These are phyloP conservation scores for Mucor mucedo DNA, from an alignment of 371 early-diverging fungal species.

Conservation along the genomic window DNA sequence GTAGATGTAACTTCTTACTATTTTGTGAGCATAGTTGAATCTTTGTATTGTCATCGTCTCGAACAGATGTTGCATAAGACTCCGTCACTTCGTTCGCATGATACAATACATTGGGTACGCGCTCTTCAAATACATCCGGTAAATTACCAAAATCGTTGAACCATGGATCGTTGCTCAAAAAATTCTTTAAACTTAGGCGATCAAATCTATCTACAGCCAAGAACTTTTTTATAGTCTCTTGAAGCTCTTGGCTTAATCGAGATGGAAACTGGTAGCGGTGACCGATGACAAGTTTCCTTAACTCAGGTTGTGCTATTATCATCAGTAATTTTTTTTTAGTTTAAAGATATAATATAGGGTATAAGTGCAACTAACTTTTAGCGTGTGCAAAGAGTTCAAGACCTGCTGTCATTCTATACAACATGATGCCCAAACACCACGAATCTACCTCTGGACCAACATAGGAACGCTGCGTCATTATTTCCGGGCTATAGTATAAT, in stretches of 20 bases:
- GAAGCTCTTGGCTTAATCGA: conserved; percentile 46
- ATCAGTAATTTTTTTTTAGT: background rate
- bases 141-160: conserved; percentile 41
- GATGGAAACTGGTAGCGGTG: conserved; percentile 61
- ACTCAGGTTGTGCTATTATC: conserved; percentile 59
- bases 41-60: conserved; percentile 22
- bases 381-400: conserved; percentile 84
- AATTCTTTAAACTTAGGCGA: conserved; percentile 48
- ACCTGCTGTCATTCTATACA: conserved; percentile 91
- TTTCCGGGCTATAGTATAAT: conserved; percentile 69
- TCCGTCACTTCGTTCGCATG: conserved; percentile 25
- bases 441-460: conserved; percentile 72
- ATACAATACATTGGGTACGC: conserved; percentile 9
- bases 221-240: conserved; percentile 57
- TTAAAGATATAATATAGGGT: background rate
- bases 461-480: conserved; percentile 63
- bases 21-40: conserved; percentile 23
- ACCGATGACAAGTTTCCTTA: conserved; percentile 68
- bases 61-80: conserved; percentile 34
- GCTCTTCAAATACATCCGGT: conserved; percentile 34
- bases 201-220: conserved; percentile 53
- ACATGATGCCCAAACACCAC: conserved; percentile 86
- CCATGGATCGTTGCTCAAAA: conserved; percentile 61
- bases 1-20: conserved; percentile 41
- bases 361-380: conserved; percentile 37